Percentiles rank a stretch among this genome's conserved stretches.
phyloP scores from a whole-genome alignment of 495 filamentous ascomycete species.

The Aspergillus cavernicola region DNA sequence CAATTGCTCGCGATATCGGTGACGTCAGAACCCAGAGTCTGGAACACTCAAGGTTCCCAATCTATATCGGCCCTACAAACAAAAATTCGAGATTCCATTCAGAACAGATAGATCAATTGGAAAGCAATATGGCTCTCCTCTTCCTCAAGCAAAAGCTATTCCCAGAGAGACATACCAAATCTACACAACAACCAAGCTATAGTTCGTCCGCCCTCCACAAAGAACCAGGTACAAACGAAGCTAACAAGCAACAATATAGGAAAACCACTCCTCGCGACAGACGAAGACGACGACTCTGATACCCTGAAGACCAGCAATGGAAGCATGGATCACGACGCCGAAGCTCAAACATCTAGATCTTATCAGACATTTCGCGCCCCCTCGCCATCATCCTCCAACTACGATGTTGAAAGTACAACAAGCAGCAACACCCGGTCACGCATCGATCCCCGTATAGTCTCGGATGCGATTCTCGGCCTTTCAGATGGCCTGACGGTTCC shows the following conservation, averaged over 20 bases:
- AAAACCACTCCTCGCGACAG: slow-evolving; percentile 35
- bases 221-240: not conserved
- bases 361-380: slow-evolving; percentile 37
- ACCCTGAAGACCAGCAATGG: slow-evolving; percentile 20
- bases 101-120: not conserved
- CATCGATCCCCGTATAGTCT: slow-evolving; percentile 51
- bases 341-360: slow-evolving; percentile 39
- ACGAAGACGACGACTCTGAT: slow-evolving; percentile 24
- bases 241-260: slow-evolving; percentile 16
- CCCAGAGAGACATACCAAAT: slow-evolving; percentile 22
- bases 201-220: slow-evolving; percentile 7
- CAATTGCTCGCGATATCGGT: not conserved
- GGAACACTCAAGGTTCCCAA: too few species aligned
- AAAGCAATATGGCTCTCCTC: slow-evolving; percentile 34
- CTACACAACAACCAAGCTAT: slow-evolving; percentile 17
- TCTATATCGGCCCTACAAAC: too few species aligned
- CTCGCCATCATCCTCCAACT: slow-evolving; percentile 18
- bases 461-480: slow-evolving; percentile 57
- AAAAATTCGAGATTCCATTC: not conserved
- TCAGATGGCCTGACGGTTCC: slow-evolving; percentile 57
- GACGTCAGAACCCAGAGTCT: slow-evolving; percentile 3
- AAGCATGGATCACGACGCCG: slow-evolving; percentile 29
- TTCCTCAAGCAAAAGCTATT: slow-evolving; percentile 45
- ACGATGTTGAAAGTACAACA: slow-evolving; percentile 23
- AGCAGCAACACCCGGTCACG: slow-evolving; percentile 34